phyloP scores from a whole-genome alignment of 148 eudicot genomes.

The Cornus controversa region DNA sequence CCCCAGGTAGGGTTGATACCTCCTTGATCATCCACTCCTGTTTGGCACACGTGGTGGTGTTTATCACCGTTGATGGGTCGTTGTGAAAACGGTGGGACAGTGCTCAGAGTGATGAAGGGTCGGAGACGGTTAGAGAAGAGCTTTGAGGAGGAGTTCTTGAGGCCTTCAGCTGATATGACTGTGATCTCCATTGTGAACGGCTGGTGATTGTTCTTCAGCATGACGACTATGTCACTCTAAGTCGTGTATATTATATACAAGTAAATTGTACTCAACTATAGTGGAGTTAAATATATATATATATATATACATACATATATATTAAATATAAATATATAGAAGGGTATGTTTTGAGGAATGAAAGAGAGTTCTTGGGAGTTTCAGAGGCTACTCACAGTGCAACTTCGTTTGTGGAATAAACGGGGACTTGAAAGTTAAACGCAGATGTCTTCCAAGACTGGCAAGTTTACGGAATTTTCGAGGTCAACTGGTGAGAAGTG shows the following conservation, averaged over 20 bases:
- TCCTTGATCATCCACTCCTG: slow-evolving; percentile 48
- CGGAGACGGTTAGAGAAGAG: slow-evolving; percentile 28
- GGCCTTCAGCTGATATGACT: slow-evolving; percentile 53
- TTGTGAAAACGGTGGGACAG: slow-evolving; percentile 15
- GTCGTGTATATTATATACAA: not conserved
- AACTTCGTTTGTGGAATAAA: slow-evolving; percentile 21
- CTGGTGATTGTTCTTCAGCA: slow-evolving; percentile 3
- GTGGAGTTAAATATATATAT: too few relatives aligned
- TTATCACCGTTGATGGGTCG: slow-evolving; percentile 13
- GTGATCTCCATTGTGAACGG: slow-evolving; percentile 43
- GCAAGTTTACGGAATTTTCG: not conserved
- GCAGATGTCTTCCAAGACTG: not conserved
- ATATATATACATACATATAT: too few relatives aligned
- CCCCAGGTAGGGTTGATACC: slow-evolving; percentile 60
- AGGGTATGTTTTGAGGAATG: not conserved
- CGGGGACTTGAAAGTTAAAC: not conserved
- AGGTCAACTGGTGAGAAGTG: not conserved
- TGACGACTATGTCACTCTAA: not conserved
- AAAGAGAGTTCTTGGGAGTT: slow-evolving; percentile 19
- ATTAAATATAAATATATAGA: not conserved
- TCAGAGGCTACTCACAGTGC: slow-evolving; percentile 9
- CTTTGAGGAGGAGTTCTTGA: slow-evolving; percentile 26
- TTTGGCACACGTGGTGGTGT: slow-evolving; percentile 29
- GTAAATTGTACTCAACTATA: too few relatives aligned
- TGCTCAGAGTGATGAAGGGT: slow-evolving; percentile 50